Base-by-base conservation (phyloP, 306 rosid species). In the Delonix regia region DNA sequence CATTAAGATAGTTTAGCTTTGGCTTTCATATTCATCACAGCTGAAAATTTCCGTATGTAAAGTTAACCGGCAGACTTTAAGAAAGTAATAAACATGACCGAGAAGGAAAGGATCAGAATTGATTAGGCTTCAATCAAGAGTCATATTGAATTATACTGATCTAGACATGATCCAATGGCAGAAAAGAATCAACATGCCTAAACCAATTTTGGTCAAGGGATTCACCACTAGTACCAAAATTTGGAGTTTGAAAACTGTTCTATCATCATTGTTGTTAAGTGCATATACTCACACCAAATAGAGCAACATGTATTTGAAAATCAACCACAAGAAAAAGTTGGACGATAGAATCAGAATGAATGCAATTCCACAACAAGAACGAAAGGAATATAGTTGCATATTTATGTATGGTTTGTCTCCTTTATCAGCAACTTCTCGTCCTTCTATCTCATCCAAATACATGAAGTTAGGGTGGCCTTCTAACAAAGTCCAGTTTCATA, bases 401-500 rank as follows among this genome's bases (percentile, higher is more conserved):
- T 30, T 42, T 44, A 21, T 39, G 62, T 22, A 52, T 19, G 13
- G 7, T 49, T 25, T 52, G 11, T 49, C 52, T 38, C 39, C 5
- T 45, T 44, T 53, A 62, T 77, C 19, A 24, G 70, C 56, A 47
- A 70, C 57, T 73, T 73, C 51, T 66, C 53, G 28, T 7, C 34
- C 33, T 22, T 45, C 22, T 27, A 42, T 78, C 33, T 75, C 8
- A 8, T 27, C 18, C 36, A 22, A 73, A 30, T 57, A 36, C 19
- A 11, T 18, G 30, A 12, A 57, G 55, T 39, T 74, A 25, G 47
- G 64, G 67, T 53, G 69, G 21, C 44, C 36, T 18, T 64, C 69
- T 24, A 74, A 61, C 69, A 51, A 70, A 61, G 45, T 61, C 71
- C 55, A 68, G 48, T 61, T 75, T 73, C 70, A 69, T 24, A 68